These are phyloP conservation scores for Alnus glutinosa DNA, from an alignment of 306 rosid genomes.

Conservation along the genomic window DNA sequence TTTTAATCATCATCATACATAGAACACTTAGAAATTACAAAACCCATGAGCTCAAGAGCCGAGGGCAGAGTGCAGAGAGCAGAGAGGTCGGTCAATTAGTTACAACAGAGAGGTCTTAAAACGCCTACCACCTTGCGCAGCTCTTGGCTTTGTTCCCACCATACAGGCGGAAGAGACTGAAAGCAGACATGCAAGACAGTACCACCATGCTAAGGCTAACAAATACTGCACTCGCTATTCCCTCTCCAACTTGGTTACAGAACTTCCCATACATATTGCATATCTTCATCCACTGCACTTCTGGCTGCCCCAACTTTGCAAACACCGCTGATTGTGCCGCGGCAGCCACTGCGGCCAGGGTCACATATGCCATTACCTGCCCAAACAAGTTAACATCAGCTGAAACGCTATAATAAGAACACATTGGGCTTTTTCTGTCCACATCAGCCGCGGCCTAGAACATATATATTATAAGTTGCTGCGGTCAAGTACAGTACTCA, in stretches of 20 bases:
- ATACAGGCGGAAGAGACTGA: slow-evolving; percentile 83
- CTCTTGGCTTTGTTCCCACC: slow-evolving; percentile 52
- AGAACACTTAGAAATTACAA: slow-evolving; percentile 14
- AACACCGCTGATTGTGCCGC: slow-evolving; percentile 62
- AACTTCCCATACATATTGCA: slow-evolving; percentile 80
- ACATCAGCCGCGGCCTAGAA: neutral
- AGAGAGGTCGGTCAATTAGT: neutral
- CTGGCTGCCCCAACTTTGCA: slow-evolving; percentile 77
- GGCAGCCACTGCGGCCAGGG: slow-evolving; percentile 65
- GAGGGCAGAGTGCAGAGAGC: neutral
- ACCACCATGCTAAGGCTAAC: slow-evolving; percentile 63
- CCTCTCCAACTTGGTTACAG: slow-evolving; percentile 87
- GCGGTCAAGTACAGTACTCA: neutral
- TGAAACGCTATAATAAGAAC: neutral
- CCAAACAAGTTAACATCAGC: neutral
- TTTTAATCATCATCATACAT: slow-evolving; percentile 24
- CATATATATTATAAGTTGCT: neutral
- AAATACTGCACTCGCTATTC: slow-evolving; percentile 60
- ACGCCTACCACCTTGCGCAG: slow-evolving; percentile 41
- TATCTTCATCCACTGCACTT: slow-evolving; percentile 78
- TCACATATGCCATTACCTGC: slow-evolving; percentile 78
- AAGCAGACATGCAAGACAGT: slow-evolving; percentile 76
- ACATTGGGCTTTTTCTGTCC: neutral
- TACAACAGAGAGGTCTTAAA: neutral
- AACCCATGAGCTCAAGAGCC: slow-evolving; percentile 16